Evolutionary conservation across 1,139 yeast genomes (phyloP).

Genomic region (Eremothecium coryli): DNA sequence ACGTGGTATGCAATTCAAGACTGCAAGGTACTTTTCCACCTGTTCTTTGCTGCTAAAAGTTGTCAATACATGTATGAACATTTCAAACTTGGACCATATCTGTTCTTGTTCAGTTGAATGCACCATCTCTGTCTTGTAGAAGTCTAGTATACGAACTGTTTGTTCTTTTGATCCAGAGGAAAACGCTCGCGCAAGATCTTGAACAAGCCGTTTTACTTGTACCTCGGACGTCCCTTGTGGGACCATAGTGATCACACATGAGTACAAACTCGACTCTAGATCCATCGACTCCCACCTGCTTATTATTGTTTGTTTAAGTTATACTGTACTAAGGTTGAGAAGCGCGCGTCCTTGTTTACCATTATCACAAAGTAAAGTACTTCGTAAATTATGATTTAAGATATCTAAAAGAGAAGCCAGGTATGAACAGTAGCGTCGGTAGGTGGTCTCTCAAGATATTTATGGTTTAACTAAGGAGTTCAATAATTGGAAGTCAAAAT

Average conservation of each 20-base stretch:
- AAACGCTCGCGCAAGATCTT: slow-evolving; percentile 2
- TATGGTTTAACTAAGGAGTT: no score
- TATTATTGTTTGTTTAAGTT: no score
- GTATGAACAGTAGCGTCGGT: slow-evolving; percentile 1
- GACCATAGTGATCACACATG: slow-evolving; percentile 4
- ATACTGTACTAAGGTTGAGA: slow-evolving; percentile 2
- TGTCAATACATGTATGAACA: slow-evolving; percentile 2
- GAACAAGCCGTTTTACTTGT: slow-evolving; percentile 3
- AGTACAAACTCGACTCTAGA: slow-evolving; percentile 2
- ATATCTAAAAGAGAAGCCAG: slow-evolving; percentile 2
- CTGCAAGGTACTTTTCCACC: slow-evolving; percentile 15
- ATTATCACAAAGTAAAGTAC: slow-evolving; percentile 1
- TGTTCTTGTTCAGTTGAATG: neutral
- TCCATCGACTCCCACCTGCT: slow-evolving; percentile 1
- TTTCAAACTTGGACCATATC: slow-evolving; percentile 4
- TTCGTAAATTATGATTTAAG: neutral
- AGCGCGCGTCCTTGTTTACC: slow-evolving; percentile 5
- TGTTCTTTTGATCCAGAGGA: slow-evolving; percentile 4
- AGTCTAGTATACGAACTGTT: neutral
- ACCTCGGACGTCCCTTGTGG: slow-evolving; percentile 1
- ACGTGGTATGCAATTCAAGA: slow-evolving; percentile 12
- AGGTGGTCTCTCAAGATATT: neutral
- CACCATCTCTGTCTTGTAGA: slow-evolving; percentile 4
- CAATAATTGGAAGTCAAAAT: slow-evolving; percentile 11
- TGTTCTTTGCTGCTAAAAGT: slow-evolving; percentile 13